Base-by-base conservation (phyloP, 805 yeast species). In the Maudiozyma turicensis region DNA sequence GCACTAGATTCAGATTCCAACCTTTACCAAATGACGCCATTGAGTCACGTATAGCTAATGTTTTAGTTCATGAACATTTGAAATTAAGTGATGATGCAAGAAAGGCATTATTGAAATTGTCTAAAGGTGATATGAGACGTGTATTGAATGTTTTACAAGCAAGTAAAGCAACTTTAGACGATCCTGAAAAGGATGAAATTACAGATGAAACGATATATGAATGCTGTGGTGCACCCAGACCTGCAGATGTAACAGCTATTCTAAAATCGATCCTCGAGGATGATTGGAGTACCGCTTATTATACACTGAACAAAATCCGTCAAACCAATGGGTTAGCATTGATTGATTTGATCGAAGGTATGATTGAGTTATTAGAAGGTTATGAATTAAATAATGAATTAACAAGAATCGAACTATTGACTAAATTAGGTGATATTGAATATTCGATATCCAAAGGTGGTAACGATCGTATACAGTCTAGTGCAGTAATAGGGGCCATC, bases 71-170 rank as follows among this genome's bases (percentile, higher is more conserved):
- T 47, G 99, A 93, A 58, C 65, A 78, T 1, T 69, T 93, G 44
- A 67, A 72, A 4, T 71, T 93, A 8, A 60, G 73, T 0, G 66
- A 72, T 0, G 80, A 73, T 0, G 97, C 95, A 0, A 69, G 76
- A 41, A 66, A 68, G 0, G 81, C 96, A 1, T 69, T 93, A 44
- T 71, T 93, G 49, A 72, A 70, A 47, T 73, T 93, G 48, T 76
- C 93, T n/a, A 78, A 81, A 50, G 99, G 99, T 47, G 99, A 93
- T 66, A 93, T 93, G 99, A 80, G 99, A 70, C 79, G 86, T 46
- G 95, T 95, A 1, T 73, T 93, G 57, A 93, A 93, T 61, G 96
- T 93, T 5, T 68, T 93, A 50, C 99, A 93, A 67, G 95, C 98
- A 0, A 87, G 98, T 65, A 78, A 84, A 53, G 90, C 96, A 0